Conservation (phyloP, 192 early-diverging fungal genomes). For the Funneliformis geosporum region DNA sequence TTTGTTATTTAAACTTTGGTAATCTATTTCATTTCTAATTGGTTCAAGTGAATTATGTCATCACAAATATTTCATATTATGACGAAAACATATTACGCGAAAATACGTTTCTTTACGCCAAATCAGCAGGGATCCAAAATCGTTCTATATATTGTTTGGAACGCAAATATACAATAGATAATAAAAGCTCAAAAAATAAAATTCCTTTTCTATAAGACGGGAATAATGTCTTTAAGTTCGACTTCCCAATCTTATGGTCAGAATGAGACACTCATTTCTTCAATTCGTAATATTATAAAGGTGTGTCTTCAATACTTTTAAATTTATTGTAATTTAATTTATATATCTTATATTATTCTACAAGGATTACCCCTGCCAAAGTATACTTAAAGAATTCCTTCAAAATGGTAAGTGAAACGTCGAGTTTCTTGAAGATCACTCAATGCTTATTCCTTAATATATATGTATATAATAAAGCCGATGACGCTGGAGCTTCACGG, state of each 20-base stretch:
- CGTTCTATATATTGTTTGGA: too few relatives aligned
- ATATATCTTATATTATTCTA: not conserved
- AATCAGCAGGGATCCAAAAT: too few relatives aligned
- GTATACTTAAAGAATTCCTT: conserved; percentile 32
- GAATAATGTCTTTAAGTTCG: not conserved
- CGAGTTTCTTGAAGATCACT: not conserved
- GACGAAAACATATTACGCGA: too few relatives aligned
- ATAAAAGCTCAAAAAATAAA: too few relatives aligned
- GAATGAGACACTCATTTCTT: conserved; percentile 12
- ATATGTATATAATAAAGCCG: conserved; percentile 9
- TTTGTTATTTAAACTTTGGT: too few relatives aligned
- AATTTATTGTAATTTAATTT: too few relatives aligned
- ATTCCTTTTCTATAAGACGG: too few relatives aligned
- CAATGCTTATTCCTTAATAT: not conserved
- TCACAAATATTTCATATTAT: too few relatives aligned
- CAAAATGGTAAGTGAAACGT: conserved; percentile 25
- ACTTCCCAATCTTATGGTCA: not conserved
- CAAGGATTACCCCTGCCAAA: conserved; percentile 22
- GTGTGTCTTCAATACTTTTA: not conserved
- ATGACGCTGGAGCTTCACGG: conserved; percentile 30
- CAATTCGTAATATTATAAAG: conserved; percentile 15
- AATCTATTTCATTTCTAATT: too few relatives aligned
- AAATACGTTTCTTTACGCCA: too few relatives aligned
- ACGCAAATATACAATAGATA: too few relatives aligned
- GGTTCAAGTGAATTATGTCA: too few relatives aligned